Evolutionary conservation across 164 flowering plant species (phyloP), one percentile per base, ranked within the genome.

Genomic region (Vitis labrusca): DNA sequence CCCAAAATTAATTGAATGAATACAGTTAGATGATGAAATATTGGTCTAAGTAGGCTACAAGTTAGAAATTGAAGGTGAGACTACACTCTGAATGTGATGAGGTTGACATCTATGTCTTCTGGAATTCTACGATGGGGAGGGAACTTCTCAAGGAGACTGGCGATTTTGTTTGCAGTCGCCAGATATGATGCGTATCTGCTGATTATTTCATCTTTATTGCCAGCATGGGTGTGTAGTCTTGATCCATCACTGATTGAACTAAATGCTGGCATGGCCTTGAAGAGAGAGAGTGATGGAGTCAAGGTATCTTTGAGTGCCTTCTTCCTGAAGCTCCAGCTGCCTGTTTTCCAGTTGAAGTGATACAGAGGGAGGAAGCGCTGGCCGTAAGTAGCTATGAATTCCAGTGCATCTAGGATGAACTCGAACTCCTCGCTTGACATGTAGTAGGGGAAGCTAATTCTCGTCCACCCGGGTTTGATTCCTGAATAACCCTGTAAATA

Each of bases 381-480:
- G 2, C 96, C 97, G 12, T 91, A 84, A 5, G 56, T 57, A 0
- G 92, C 89, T 58, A 91, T 30, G 70, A 94, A 94, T 65, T 94
- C 97, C 3, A 92, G 13, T 13, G 93, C 92, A 6, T 75, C 79
- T 10, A 92, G 71, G 50, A 89, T 85, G 84, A 86, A 91, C 71
- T 92, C 94, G 10, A 89, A 84, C 66, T 94, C 97, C 55, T 81
- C 83, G 1, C 59, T 63, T 5, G 86, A 77, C 88, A 89, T 88
- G 85, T 92, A 91, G 75, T 89, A 92, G 3, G 94, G 81, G 74
- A 94, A 92, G 76, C 93, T 88, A 15, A 94, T 61, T 74, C 97
- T 84, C 1, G 98, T 89, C 98, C 98, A 92, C 66, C 97, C 97
- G 0, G 97, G 97, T 70, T 91, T 94, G 1, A 85, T 74, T 58